phyloP scores from a whole-genome alignment of 176 grass and related monocot genomes.

The Olyra latifolia region DNA sequence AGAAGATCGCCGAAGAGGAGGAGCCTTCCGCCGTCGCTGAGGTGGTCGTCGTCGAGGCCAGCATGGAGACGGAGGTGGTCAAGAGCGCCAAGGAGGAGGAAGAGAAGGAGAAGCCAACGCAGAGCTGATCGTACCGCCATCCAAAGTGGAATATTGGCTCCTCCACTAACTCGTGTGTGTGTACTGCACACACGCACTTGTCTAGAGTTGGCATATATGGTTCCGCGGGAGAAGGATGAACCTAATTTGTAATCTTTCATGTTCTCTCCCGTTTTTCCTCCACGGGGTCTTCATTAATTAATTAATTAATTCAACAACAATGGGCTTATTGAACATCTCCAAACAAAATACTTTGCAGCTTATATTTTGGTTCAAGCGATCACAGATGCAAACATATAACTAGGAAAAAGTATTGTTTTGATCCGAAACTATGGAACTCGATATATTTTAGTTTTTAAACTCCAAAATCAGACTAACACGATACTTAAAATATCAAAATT shows the following conservation, averaged over 20 bases:
- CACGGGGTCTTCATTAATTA: conserved; percentile 11
- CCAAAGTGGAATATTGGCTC: background rate
- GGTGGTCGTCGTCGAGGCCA: background rate
- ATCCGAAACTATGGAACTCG: too few relatives aligned
- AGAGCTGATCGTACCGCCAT: conserved; percentile 9
- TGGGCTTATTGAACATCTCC: background rate
- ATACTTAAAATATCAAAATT: too few relatives aligned
- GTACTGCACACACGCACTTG: background rate
- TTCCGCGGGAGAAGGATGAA: background rate
- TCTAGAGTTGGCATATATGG: conserved; percentile 28
- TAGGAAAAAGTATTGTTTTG: too few relatives aligned
- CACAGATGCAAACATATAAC: too few relatives aligned
- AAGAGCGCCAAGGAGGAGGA: background rate
- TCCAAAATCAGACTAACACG: too few relatives aligned
- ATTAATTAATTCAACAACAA: background rate
- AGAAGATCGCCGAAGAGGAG: conserved; percentile 39
- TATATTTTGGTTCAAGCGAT: too few relatives aligned
- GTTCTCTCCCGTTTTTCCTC: conserved; percentile 29
- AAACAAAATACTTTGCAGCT: too few relatives aligned
- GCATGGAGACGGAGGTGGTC: background rate
- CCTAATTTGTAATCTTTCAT: background rate
- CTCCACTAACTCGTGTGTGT: background rate
- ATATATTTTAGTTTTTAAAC: too few relatives aligned
- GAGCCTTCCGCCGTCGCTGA: background rate
- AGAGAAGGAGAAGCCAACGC: background rate